A percentile compares a stretch with the other conserved stretches of the same genome.
Conservation (phyloP, 768 basidiomycete genomes). For the Lenzites betulinus region DNA sequence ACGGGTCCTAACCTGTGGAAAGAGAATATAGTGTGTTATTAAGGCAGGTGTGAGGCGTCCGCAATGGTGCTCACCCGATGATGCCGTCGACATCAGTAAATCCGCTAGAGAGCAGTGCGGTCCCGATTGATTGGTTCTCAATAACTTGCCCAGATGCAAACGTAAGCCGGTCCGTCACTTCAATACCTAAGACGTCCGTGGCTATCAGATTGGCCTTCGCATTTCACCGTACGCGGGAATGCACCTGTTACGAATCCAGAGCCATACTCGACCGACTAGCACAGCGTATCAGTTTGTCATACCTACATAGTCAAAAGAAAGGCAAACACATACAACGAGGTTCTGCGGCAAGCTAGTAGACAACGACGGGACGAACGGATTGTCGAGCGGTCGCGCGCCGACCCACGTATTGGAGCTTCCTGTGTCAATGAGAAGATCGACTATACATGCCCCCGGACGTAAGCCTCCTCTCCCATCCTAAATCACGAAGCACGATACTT, state of each 20-base stretch:
- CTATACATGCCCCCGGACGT: constrained; percentile 24
- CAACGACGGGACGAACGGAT: constrained; percentile 42
- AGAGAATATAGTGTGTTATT: not conserved
- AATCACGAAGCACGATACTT: constrained; percentile 8
- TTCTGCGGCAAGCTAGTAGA: constrained; percentile 39
- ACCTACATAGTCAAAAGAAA: too few species aligned
- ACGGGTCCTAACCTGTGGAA: constrained; percentile 34
- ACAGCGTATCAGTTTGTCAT: not conserved
- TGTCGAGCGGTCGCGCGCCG: constrained; percentile 39
- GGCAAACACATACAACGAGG: constrained; percentile 28
- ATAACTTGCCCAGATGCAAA: constrained; percentile 32
- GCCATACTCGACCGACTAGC: constrained; percentile 51
- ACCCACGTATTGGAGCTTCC: constrained; percentile 58
- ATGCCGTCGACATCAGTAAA: constrained; percentile 39
- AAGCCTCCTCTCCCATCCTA: not conserved
- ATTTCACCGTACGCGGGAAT: not conserved
- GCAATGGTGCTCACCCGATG: constrained; percentile 30
- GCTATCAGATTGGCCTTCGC: not conserved
- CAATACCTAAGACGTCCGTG: constrained; percentile 4
- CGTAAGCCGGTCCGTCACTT: constrained; percentile 42
- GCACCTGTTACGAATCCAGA: constrained; percentile 49
- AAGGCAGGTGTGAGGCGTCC: not conserved
- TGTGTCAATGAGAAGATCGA: constrained; percentile 55
- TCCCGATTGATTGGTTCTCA: constrained; percentile 39
- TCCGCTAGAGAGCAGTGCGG: constrained; percentile 29